Base-by-base conservation (phyloP, 352 stramenopile genomes). In the Pelagophyceae sp. region DNA sequence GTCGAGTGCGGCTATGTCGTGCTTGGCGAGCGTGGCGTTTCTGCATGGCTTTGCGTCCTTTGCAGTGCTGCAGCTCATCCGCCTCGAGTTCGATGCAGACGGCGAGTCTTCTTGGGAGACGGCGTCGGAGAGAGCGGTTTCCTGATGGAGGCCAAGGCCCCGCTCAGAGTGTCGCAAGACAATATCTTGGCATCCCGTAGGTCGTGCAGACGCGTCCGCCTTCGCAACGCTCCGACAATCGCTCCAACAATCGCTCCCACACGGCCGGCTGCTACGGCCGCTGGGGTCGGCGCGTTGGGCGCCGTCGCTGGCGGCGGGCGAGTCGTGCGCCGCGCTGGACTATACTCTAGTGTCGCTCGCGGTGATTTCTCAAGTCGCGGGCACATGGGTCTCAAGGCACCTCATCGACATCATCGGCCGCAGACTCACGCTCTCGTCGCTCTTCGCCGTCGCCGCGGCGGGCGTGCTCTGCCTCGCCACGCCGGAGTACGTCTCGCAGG, bases 1-100 rank as follows among this genome's bases (percentile, higher is more conserved):
- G n/a, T n/a, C n/a, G n/a, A n/a, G n/a, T n/a, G n/a, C n/a, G n/a
- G n/a, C n/a, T n/a, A n/a, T n/a, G n/a, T n/a, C n/a, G n/a, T n/a
- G n/a, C n/a, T n/a, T n/a, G n/a, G n/a, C n/a, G n/a, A n/a, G n/a
- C n/a, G n/a, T n/a, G n/a, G n/a, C n/a, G n/a, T 74, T 74, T n/a
- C 67, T 74, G 35, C 20, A 60, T 23, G 67, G 5, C 35, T 74
- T 74, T 33, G 67, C 17, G 23, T 35, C 15, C 35, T 31, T 35
- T 29, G 5, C 20, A 11, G n/a, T 74, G 0, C 0, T 58, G 15
- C 29, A 33, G 15, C 67, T 74, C 35, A 31, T 74, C 2, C 67
- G 67, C 37, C 67, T 74, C 37, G 67, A 74, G 67, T 74, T 74
- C 67, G 67, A 50, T 23, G 38, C 0, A 6, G n/a, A 74, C 35